Evolutionary conservation across 345 rosid genomes (phyloP).

Genomic region (Eucalyptus pauciflora): DNA sequence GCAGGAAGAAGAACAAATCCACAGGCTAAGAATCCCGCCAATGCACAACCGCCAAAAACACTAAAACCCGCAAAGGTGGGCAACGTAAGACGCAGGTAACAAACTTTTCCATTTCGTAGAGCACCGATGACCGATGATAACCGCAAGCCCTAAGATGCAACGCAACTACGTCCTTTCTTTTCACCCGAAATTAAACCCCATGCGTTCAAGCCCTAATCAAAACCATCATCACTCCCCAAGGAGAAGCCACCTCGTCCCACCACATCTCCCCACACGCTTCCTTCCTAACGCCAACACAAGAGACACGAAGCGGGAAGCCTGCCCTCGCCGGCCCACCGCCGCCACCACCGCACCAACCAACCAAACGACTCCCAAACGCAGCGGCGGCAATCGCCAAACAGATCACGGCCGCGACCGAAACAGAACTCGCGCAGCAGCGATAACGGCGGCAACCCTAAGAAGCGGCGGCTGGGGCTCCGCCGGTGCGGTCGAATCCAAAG

Average conservation of each 20-base stretch:
- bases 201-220: not conserved
- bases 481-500: too few relatives aligned
- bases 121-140: not conserved
- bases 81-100: not conserved
- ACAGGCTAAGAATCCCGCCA: not conserved
- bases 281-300: not conserved
- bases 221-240: not conserved
- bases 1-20: not conserved
- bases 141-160: not conserved
- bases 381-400: not conserved
- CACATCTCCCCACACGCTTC: not conserved
- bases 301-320: not conserved
- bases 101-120: not conserved
- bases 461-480: too few relatives aligned
- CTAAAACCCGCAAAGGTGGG: too few relatives aligned
- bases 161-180: rapidly evolving
- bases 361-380: not conserved
- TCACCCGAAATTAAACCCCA: not conserved
- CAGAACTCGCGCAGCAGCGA: too few relatives aligned
- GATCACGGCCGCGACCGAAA: not conserved
- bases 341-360: not conserved
- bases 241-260: not conserved
- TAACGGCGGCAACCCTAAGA: too few relatives aligned
- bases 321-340: not conserved
- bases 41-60: not conserved